Evolutionary conservation across 768 basidiomycete genomes (phyloP), one percentile per base, ranked within the genome.

Genomic region (Crepidotus variabilis): DNA sequence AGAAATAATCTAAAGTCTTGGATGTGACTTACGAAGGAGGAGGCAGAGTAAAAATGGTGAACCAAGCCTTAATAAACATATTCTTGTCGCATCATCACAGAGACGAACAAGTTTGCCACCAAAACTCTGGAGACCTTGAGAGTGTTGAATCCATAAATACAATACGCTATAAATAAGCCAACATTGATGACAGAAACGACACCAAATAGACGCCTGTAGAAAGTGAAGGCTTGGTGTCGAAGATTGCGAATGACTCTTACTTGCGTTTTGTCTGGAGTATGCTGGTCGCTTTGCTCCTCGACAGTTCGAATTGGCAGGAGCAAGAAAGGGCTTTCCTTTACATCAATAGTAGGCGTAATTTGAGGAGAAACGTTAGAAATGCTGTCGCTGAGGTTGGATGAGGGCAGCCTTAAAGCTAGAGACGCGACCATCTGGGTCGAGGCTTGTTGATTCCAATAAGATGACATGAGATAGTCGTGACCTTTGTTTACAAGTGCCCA

Each of bases 21-120:
- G 52, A 47, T 45, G 21, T n/a, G 16, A 67, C 78, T 59, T 60
- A 83, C 80, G 77, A 78, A 34, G 69, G 52, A 7, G 83, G 82
- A 28, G 79, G 78, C 23, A 78, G 69, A 58, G 78, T 80, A 52
- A 76, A 78, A 9, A 80, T 68, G 39, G 74, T 76, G 70, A 82
- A 85, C 63, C 83, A 80, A 0, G 75, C 69, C 62, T 85, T 83
- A 62, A 84, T 75, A 22, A n/a, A 85, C 80, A 59, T 84, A 82
- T 64, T 84, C 79, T 65, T 81, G 78, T 46, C 78, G 73, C 75
- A 81, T 77, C 13, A 79, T 65, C 46, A 79, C 74, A 23, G 78
- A 74, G 52, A 71, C 71, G 57, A 78, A 78, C n/a, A 79, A 64
- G 57, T 84, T 85, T 3, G 75, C 71, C 32, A 79, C 65, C 14